These are phyloP conservation scores for Lachnellula suecica DNA, from an alignment of 2,329 filamentous ascomycete genomes.

Conservation along the genomic window DNA sequence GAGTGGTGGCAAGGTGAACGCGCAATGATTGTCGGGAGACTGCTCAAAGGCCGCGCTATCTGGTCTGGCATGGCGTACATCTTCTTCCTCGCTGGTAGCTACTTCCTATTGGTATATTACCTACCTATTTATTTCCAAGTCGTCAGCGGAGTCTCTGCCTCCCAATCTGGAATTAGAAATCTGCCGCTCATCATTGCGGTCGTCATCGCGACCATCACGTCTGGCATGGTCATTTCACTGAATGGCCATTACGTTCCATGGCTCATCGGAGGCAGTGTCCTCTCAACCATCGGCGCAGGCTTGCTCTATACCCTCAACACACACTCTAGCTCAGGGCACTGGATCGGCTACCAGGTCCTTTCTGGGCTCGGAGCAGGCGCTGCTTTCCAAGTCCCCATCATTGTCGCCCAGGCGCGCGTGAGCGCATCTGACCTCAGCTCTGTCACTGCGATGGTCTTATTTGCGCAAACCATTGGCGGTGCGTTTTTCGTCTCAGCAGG, in stretches of 20 bases:
- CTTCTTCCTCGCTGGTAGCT: constrained; percentile 42
- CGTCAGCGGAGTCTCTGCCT: constrained; percentile 33
- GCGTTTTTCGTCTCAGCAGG: constrained; percentile 49
- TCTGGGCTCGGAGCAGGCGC: constrained; percentile 55
- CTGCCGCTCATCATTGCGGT: constrained; percentile 37
- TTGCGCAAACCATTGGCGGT: constrained; percentile 51
- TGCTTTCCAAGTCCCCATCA: constrained; percentile 46
- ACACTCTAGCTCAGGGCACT: constrained; percentile 45
- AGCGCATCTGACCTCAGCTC: constrained; percentile 43
- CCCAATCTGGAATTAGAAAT: constrained; percentile 36
- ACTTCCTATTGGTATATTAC: constrained; percentile 47
- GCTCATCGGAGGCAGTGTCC: constrained; percentile 31
- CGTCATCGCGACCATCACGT: constrained; percentile 34
- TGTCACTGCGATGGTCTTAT: constrained; percentile 44
- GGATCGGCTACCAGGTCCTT: constrained; percentile 60
- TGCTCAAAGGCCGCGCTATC: constrained; percentile 45
- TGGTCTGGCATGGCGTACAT: constrained; percentile 41
- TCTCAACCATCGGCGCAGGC: constrained; percentile 44
- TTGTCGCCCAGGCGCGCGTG: constrained; percentile 37
- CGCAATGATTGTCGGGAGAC: constrained; percentile 49
- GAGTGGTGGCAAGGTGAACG: constrained; percentile 45
- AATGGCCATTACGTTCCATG: constrained; percentile 38
- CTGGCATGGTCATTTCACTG: constrained; percentile 33
- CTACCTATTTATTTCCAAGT: constrained; percentile 53
- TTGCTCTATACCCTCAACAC: constrained; percentile 54